These are phyloP conservation scores for Phaeoacremonium minimum DNA, from an alignment of 2,329 filamentous ascomycete genomes.

Conservation along the genomic window DNA sequence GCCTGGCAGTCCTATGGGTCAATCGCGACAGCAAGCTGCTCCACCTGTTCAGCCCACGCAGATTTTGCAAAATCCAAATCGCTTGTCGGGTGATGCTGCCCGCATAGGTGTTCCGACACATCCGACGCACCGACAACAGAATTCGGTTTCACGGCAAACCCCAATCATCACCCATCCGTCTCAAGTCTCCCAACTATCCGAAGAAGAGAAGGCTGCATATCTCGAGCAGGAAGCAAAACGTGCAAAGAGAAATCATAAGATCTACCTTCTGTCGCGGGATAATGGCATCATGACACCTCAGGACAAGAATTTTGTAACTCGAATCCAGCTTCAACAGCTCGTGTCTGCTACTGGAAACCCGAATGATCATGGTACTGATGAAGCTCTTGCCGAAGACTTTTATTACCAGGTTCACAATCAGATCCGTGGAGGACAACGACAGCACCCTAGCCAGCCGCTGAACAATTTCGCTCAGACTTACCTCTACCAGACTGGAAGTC, in stretches of 20 bases:
- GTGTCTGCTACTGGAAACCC: conserved; percentile 88
- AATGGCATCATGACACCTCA: conserved; percentile 98
- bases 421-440: conserved; percentile 83
- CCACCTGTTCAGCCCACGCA: conserved; percentile 58
- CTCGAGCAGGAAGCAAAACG: conserved; percentile 89
- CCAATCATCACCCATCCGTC: conserved; percentile 58
- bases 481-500: conserved; percentile 87
- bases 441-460: conserved; percentile 87
- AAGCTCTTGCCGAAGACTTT: conserved; percentile 85
- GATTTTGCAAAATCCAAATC: conserved; percentile 75
- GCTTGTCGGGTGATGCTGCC: conserved; percentile 46
- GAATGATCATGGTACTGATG: conserved; percentile 73
- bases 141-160: conserved; percentile 53
- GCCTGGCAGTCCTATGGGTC: conserved; percentile 18
- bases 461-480: conserved; percentile 98
- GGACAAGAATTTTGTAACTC: conserved; percentile 98
- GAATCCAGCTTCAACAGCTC: conserved; percentile 94
- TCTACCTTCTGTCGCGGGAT: conserved; percentile 85
- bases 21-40: conserved; percentile 15
- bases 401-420: conserved; percentile 98
- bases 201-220: conserved; percentile 79
- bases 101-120: conserved; percentile 25
- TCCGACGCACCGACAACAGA: conserved; percentile 36
- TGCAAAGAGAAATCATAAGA: conserved; percentile 97
- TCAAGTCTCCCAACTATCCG: conserved; percentile 71